A percentile compares a stretch with the other conserved stretches of the same genome.
Conservation (phyloP, 1,139 yeast genomes). For the Geotrichum fermentans region DNA sequence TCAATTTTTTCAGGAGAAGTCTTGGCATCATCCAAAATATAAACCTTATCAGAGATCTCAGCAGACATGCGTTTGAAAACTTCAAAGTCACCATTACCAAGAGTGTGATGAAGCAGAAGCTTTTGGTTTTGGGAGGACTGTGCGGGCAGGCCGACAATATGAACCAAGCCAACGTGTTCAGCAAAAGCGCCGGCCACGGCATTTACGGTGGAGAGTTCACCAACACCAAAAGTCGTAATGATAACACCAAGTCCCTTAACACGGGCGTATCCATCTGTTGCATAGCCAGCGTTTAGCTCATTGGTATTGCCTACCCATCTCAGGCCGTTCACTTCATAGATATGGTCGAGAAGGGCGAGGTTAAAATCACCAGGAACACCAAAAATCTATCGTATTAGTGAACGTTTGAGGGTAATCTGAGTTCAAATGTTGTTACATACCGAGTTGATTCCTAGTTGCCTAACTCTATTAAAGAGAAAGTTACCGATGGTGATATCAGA, state of each 20-base stretch:
- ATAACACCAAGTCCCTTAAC: constrained; percentile 54
- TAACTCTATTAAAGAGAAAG: constrained; percentile 47
- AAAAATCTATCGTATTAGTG: too few species aligned
- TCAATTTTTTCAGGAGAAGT: constrained; percentile 68
- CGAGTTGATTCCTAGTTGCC: constrained; percentile 45
- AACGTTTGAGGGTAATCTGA: too few species aligned
- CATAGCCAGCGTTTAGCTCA: constrained; percentile 53
- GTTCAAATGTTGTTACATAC: too few species aligned
- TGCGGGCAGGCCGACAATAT: constrained; percentile 62
- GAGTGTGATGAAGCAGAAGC: constrained; percentile 57
- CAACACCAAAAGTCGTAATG: constrained; percentile 68
- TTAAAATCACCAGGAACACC: constrained; percentile 64
- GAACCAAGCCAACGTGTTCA: constrained; percentile 58
- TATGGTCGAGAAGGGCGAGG: constrained; percentile 50
- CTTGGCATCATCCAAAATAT: constrained; percentile 55
- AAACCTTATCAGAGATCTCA: constrained; percentile 61
- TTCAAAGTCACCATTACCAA: constrained; percentile 81
- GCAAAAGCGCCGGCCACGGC: constrained; percentile 69
- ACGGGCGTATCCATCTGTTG: constrained; percentile 66
- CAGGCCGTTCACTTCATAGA: constrained; percentile 44
- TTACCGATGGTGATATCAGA: constrained; percentile 43
- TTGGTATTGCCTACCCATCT: constrained; percentile 46
- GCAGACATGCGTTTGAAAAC: constrained; percentile 73
- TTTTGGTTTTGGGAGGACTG: constrained; percentile 61
- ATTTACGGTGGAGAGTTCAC: constrained; percentile 64